A percentile compares a stretch with the other conserved stretches of the same genome.
Conservation (phyloP, 257 asterid species). For the Eucommia ulmoides region DNA sequence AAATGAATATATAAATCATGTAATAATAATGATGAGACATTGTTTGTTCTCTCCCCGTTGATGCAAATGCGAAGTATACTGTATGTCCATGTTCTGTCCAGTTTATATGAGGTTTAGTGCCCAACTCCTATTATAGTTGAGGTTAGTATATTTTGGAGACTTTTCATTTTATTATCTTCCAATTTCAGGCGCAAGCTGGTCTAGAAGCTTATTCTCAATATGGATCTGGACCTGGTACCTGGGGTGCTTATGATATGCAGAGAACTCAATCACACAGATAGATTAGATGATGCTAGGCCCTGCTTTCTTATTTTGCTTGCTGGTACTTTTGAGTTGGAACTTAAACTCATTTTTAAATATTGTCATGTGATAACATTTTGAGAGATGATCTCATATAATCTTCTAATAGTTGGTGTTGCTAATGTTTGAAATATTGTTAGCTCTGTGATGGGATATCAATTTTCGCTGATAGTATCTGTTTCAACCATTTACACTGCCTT, state of each 20-base stretch:
- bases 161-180: constrained; percentile 7
- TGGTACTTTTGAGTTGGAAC: constrained; percentile 20
- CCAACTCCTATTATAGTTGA: not conserved
- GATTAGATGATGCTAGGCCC: constrained; percentile 17
- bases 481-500: too few species aligned
- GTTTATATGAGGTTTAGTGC: too few species aligned
- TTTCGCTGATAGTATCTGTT: too few species aligned
- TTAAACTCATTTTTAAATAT: constrained; percentile 4
- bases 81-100: too few species aligned
- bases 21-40: too few species aligned
- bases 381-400: not conserved
- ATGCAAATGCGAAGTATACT: too few species aligned
- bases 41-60: too few species aligned
- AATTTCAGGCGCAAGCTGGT: constrained; percentile 52
- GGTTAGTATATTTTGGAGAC: not conserved
- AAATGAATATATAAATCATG: too few species aligned
- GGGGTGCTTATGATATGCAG: constrained; percentile 61
- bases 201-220: constrained; percentile 75
- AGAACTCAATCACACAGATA: constrained; percentile 71
- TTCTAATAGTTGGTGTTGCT: too few species aligned
- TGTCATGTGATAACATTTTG: not conserved
- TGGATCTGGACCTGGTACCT: constrained; percentile 60
- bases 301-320: constrained; percentile 13
- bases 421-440: too few species aligned
- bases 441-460: too few species aligned